A percentile compares a stretch with the other conserved stretches of the same genome.
These are phyloP conservation scores for Halophytophthora batemanensis DNA, from an alignment of 352 stramenopile genomes.

Conservation along the genomic window DNA sequence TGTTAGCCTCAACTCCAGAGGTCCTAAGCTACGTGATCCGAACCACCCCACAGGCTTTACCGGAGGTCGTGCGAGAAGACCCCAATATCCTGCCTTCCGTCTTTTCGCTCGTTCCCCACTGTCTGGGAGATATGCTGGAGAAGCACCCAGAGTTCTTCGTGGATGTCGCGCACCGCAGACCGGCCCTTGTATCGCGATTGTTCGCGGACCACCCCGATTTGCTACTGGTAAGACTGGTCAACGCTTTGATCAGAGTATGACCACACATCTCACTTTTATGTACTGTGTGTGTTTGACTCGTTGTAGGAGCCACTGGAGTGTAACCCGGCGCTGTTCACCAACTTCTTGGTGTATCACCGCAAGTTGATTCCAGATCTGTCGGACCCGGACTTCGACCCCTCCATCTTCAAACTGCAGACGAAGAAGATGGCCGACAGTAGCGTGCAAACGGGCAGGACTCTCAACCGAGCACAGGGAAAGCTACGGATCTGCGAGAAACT, in stretches of 20 bases:
- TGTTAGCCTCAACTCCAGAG: constrained; percentile 39
- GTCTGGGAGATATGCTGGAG: constrained; percentile 58
- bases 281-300: constrained; percentile 1
- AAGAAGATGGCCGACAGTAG: constrained; percentile 32
- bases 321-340: constrained; percentile 69
- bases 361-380: constrained; percentile 57
- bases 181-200: constrained; percentile 47
- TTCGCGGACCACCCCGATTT: constrained; percentile 70
- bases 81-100: constrained; percentile 37
- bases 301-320: constrained; percentile 60
- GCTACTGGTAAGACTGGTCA: constrained; percentile 38
- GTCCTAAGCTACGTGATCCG: constrained; percentile 50
- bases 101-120: constrained; percentile 54
- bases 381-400: constrained; percentile 46
- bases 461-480: constrained; percentile 32
- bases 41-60: constrained; percentile 43
- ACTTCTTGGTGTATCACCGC: constrained; percentile 59
- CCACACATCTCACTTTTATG: background rate
- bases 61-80: constrained; percentile 51
- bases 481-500: constrained; percentile 37
- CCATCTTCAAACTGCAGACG: constrained; percentile 47
- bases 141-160: constrained; percentile 64
- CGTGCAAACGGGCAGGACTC: constrained; percentile 43
- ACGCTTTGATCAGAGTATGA: background rate
- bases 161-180: constrained; percentile 63